Percentiles rank a stretch among this genome's conserved stretches.
Evolutionary conservation across 768 basidiomycete species (phyloP).

Genomic region (Tubosaeta sp.): DNA sequence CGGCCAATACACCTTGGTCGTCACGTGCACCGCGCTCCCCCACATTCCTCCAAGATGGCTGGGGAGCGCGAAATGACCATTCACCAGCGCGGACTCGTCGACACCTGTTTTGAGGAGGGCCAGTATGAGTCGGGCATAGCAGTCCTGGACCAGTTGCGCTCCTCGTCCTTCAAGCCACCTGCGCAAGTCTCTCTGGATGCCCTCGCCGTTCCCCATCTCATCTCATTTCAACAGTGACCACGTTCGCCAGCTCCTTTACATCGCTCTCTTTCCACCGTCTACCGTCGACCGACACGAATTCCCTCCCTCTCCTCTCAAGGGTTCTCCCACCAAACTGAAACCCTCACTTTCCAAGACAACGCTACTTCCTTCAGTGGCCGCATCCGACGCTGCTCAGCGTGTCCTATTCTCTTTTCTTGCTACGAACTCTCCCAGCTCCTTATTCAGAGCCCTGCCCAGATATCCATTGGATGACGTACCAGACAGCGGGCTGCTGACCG

Average conservation of each 20-base stretch:
- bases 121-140: conserved; percentile 68
- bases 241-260: conserved; percentile 64
- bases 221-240: conserved; percentile 43
- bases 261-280: conserved; percentile 57
- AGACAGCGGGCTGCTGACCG: conserved; percentile 1
- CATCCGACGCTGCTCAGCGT: conserved; percentile 48
- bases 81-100: conserved; percentile 55
- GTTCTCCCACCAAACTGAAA: conserved; percentile 49
- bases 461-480: conserved; percentile 31
- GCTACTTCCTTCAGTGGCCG: conserved; percentile 40
- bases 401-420: conserved; percentile 51
- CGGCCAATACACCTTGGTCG: background rate
- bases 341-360: conserved; percentile 38
- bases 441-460: conserved; percentile 53
- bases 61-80: conserved; percentile 43
- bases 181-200: conserved; percentile 39
- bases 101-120: conserved; percentile 72
- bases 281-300: conserved; percentile 18
- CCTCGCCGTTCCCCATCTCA: conserved; percentile 11
- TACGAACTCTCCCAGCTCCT: conserved; percentile 52
- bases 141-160: conserved; percentile 58
- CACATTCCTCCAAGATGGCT: conserved; percentile 5
- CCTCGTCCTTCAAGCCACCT: conserved; percentile 52
- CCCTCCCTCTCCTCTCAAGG: conserved; percentile 32
- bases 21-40: conserved; percentile 23